These are phyloP conservation scores for Cyamopsis tetragonoloba DNA, from an alignment of 306 rosid species.

Conservation along the genomic window DNA sequence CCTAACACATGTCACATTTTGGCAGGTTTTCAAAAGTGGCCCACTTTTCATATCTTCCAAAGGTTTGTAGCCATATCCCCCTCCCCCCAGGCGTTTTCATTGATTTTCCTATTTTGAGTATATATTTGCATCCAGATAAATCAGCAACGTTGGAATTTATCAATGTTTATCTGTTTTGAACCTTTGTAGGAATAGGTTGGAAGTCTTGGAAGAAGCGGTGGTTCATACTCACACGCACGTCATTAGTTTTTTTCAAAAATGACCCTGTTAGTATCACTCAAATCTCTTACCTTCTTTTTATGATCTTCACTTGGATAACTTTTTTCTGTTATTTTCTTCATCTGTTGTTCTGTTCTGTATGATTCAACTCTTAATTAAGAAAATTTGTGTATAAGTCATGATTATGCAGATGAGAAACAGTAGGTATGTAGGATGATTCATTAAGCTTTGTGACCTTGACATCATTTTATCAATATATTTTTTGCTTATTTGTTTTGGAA, in stretches of 20 bases:
- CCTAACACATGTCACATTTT: slow-evolving; percentile 38
- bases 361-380: not conserved
- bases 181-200: slow-evolving; percentile 93
- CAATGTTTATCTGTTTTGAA: slow-evolving; percentile 21
- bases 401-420: not conserved
- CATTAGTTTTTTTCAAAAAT: slow-evolving; percentile 91
- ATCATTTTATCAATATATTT: slow-evolving; percentile 16
- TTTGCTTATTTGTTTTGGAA: slow-evolving; percentile 1
- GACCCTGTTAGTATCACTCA: slow-evolving; percentile 81
- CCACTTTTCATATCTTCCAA: slow-evolving; percentile 98
- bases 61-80: slow-evolving; percentile 47
- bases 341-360: not conserved
- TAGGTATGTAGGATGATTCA: not conserved
- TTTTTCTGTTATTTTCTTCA: not conserved
- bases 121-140: not conserved
- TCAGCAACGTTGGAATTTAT: slow-evolving; percentile 6
- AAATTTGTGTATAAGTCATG: not conserved
- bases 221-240: slow-evolving; percentile 93
- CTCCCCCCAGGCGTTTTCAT: not conserved
- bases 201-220: slow-evolving; percentile 99
- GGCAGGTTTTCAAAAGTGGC: slow-evolving; percentile 98
- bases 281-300: slow-evolving; percentile 10
- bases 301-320: not conserved
- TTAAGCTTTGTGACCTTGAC: slow-evolving; percentile 5
- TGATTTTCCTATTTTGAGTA: not conserved